Evolutionary conservation across 305 asterid genomes (phyloP).

Genomic region (Solanum hybrid): DNA sequence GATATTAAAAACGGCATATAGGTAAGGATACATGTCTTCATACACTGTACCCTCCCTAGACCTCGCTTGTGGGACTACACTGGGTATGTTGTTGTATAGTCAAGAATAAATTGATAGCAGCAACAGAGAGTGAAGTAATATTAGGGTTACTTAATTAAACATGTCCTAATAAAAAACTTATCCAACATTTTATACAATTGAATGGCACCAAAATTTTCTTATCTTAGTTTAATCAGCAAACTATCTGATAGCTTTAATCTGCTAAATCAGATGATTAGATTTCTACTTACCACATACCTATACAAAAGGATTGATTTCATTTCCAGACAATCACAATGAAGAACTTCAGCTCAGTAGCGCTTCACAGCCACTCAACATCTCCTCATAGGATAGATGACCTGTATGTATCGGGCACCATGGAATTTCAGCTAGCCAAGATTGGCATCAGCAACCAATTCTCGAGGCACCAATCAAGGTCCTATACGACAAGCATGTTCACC

Average conservation of each 20-base stretch:
- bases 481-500: not conserved
- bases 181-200: constrained; percentile 2
- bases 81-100: not conserved
- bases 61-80: not conserved
- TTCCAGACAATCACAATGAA: not conserved
- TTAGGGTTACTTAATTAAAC: not conserved
- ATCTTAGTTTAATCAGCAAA: not conserved
- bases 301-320: not conserved
- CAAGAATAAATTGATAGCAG: not conserved
- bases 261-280: not conserved
- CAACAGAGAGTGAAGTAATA: not conserved
- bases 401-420: constrained; percentile 3
- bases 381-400: constrained; percentile 4
- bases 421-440: not conserved
- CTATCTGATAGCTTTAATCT: not conserved
- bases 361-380: constrained; percentile 9
- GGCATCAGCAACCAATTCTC: not conserved
- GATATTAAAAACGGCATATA: not conserved
- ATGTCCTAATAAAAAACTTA: not conserved
- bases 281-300: not conserved
- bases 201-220: not conserved
- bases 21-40: not conserved
- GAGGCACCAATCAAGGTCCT: not conserved
- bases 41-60: not conserved
- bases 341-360: constrained; percentile 4